Conservation (phyloP, 306 rosid species). For the Pyrus bretschneideri region DNA sequence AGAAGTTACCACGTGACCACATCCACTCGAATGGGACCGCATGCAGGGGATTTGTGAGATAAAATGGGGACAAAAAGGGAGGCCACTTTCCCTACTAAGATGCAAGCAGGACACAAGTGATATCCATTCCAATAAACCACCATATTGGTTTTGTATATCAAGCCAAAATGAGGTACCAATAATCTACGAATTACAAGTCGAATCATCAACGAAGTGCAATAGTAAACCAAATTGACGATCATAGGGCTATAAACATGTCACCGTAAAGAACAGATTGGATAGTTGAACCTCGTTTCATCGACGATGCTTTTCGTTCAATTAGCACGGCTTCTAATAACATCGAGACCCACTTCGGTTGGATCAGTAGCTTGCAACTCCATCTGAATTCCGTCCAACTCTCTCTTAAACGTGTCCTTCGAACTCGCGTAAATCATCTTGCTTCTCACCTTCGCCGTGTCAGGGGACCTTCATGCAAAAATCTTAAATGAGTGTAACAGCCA, state of each 20-base stretch:
- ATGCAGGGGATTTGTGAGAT: no score
- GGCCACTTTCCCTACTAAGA: background rate
- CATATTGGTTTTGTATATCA: slow-evolving; percentile 4
- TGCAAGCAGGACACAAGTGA: background rate
- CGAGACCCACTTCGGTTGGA: slow-evolving; percentile 43
- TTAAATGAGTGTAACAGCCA: background rate
- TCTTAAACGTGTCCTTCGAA: slow-evolving; percentile 46
- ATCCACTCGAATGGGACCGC: no score
- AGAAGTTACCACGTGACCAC: no score
- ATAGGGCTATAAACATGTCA: slow-evolving; percentile 22
- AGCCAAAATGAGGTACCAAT: slow-evolving; percentile 17
- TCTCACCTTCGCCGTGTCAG: slow-evolving; percentile 42
- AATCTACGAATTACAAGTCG: slow-evolving; percentile 28
- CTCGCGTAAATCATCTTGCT: slow-evolving; percentile 46
- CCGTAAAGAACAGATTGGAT: slow-evolving; percentile 9
- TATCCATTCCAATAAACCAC: slow-evolving; percentile 14
- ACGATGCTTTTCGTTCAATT: slow-evolving; percentile 5
- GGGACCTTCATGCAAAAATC: slow-evolving; percentile 27
- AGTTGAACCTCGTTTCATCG: background rate
- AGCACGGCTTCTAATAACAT: slow-evolving; percentile 44
- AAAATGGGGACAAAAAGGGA: no score
- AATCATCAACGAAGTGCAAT: background rate
- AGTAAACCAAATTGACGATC: slow-evolving; percentile 22
- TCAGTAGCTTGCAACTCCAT: slow-evolving; percentile 54
- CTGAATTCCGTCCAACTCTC: slow-evolving; percentile 49